Base-by-base conservation (phyloP, 1,284 basidiomycete species). In the Schizopora paradoxa region DNA sequence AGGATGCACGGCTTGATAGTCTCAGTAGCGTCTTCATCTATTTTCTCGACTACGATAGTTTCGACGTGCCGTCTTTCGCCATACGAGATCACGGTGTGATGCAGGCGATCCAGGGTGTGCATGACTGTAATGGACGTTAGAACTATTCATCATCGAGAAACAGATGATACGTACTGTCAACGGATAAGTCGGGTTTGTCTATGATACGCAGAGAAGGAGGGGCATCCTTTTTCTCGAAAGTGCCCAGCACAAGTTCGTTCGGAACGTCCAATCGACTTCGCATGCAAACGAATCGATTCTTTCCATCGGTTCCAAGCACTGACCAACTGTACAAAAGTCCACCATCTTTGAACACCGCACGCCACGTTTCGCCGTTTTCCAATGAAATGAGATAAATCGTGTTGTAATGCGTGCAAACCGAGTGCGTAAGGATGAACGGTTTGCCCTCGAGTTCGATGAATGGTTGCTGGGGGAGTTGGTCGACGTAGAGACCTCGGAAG, bases 401-500 rank as follows among this genome's bases (percentile, higher is more conserved):
- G 0, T 62, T 63, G 14, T 75, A 66, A 1, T 77, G 78, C 0
- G 73, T 68, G 73, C 76, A 79, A 13, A 65, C 60, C 0, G 79
- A 77, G 18, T 71, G 66, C 1, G 70, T 60, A 6, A 77, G 58
- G 10, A 84, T 27, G 22, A 59, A 64, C 0, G 61, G 54, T 4
- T 54, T 48, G 19, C 54, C 47, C 2, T 45, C 45, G 13, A 66
- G 43, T 4, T 56, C 52, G 10, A 81, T 50, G 52, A 78, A 75
- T 0, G 77, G 71, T 3, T 57, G 59, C 0, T 62, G 35, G 0
- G 70, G 64, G n/a, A 84, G 58, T 45, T 68, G 67, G 16, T 74
- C 70, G 2, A 73, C 65, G 53, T 79, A 88, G 1, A 88, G 60
- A 0, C 86, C 85, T 0, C 82, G 82, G 57, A 85, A 86, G n/a